A percentile compares a stretch with the other conserved stretches of the same genome.
Evolutionary conservation across 2,329 filamentous ascomycete genomes (phyloP).

Genomic region (Dactylellina drechsleri): DNA sequence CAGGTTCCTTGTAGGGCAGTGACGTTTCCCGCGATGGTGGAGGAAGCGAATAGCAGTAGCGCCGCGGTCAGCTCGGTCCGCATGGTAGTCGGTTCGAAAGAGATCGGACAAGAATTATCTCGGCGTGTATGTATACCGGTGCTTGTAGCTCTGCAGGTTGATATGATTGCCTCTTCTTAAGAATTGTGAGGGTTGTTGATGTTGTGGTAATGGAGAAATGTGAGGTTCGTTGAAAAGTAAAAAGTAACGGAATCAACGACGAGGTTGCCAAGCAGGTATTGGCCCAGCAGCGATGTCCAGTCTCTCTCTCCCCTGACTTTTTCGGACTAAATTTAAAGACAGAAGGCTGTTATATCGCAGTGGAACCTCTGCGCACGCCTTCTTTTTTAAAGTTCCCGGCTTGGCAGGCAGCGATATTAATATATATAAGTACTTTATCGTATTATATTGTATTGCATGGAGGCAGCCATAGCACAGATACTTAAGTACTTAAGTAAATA

Average conservation of each 20-base stretch:
- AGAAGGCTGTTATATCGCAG: constrained; percentile 24
- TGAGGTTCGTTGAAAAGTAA: not conserved
- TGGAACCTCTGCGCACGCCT: not conserved
- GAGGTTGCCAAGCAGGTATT: constrained; percentile 29
- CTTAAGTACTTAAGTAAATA: too few species aligned
- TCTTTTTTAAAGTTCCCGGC: constrained; percentile 34
- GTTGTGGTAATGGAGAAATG: too few species aligned
- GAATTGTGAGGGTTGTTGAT: too few species aligned
- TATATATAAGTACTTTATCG: not conserved
- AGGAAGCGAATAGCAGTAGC: constrained; percentile 19
- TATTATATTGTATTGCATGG: too few species aligned
- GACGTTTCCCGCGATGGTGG: constrained; percentile 62
- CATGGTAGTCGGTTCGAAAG: constrained; percentile 9
- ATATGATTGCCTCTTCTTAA: too few species aligned
- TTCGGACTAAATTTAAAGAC: constrained; percentile 13
- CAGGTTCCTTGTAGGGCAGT: constrained; percentile 74
- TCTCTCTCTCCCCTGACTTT: constrained; percentile 30
- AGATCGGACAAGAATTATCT: too few species aligned
- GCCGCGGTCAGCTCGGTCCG: constrained; percentile 12
- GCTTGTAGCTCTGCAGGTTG: too few species aligned
- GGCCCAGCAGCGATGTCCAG: not conserved
- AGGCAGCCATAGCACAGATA: too few species aligned
- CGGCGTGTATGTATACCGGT: too few species aligned
- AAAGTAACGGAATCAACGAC: not conserved
- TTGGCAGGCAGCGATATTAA: constrained; percentile 18